Conservation (phyloP, 2,329 filamentous ascomycete genomes). For the Diaporthe sp. region DNA sequence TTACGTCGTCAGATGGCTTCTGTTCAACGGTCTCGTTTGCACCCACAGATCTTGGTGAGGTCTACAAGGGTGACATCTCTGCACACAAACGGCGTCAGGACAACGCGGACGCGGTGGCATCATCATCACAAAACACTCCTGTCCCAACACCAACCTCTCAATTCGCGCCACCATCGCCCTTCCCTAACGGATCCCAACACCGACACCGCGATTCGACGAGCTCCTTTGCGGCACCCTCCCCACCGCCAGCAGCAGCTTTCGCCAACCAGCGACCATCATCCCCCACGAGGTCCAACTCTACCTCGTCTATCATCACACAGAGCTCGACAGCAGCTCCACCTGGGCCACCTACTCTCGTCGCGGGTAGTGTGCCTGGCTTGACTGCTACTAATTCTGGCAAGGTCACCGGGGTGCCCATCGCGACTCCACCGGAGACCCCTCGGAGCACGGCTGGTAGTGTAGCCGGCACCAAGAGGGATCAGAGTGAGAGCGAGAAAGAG, state of each 20-base stretch:
- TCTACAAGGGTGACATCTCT: constrained; percentile 79
- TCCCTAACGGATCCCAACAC: constrained; percentile 61
- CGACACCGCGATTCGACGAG: constrained; percentile 71
- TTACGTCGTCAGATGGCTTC: constrained; percentile 98
- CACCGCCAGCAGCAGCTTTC: constrained; percentile 69
- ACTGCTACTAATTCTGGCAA: constrained; percentile 79
- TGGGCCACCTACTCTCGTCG: constrained; percentile 77
- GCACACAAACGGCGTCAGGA: constrained; percentile 59
- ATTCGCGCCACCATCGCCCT: constrained; percentile 73
- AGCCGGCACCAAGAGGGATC: constrained; percentile 70
- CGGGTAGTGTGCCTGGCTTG: constrained; percentile 82
- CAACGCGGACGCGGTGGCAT: constrained; percentile 54
- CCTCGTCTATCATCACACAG: constrained; percentile 83
- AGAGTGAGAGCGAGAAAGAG: constrained; percentile 67
- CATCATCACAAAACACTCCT: constrained; percentile 76
- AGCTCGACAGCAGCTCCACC: constrained; percentile 57
- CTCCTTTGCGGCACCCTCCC: constrained; percentile 71
- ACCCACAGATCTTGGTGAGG: constrained; percentile 85
- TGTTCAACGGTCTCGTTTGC: constrained; percentile 92
- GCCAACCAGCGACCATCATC: constrained; percentile 78
- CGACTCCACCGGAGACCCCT: constrained; percentile 92
- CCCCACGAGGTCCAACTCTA: constrained; percentile 87
- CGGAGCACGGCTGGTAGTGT: constrained; percentile 69
- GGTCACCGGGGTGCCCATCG: constrained; percentile 77
- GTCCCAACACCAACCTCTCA: constrained; percentile 77